Base-by-base conservation (phyloP, 768 basidiomycete species). In the Roridomyces roridus region DNA sequence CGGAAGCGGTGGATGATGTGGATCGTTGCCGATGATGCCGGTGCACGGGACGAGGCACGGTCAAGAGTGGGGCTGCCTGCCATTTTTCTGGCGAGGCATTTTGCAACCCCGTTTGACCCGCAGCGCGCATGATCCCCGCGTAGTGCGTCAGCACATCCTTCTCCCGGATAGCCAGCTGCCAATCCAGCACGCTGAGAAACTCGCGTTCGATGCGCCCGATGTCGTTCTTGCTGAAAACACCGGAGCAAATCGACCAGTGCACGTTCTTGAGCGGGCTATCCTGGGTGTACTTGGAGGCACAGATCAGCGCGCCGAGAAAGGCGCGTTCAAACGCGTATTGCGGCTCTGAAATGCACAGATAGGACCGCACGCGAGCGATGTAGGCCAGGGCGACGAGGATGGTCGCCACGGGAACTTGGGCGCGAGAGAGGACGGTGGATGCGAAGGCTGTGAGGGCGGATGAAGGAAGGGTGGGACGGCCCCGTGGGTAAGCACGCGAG, bases 241-340 rank as follows among this genome's bases (percentile, higher is more conserved):
- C 51, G 3, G 46, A 49, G 36, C 58, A 59, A 0, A 59, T 42
- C 6, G 51, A 46, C 58, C 58, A 59, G 51, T 59, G 52, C 17
- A 59, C 47, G 51, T 59, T 59, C 36, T 50, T 49, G 6, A 59
- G 42, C 1, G 58, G 45, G 7, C 26, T 39, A 48, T 59, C 58
- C 34, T 59, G 43, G 14, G 52, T 53, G 58, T 59, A 59, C 28
- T 59, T 59, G 5, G 26, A 24, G 7, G 58, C 58, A 29, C 1
- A 4, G 51, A 59, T 59, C 18, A 54, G 46, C 5, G 52, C 58
- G 40, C 58, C 58, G 36, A 59, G 58, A 42, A 54, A 59, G 28
- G 54, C 58, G n/a, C 52, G 48, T 28, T 59, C 51, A 10, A 44
- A 42, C 18, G 58, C 58, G 46, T 46, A 59, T 20, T 59, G 24